Percentiles rank a stretch among this genome's conserved stretches.
Conservation (phyloP, 495 filamentous ascomycete species). For the Recurvomyces mirabilis region DNA sequence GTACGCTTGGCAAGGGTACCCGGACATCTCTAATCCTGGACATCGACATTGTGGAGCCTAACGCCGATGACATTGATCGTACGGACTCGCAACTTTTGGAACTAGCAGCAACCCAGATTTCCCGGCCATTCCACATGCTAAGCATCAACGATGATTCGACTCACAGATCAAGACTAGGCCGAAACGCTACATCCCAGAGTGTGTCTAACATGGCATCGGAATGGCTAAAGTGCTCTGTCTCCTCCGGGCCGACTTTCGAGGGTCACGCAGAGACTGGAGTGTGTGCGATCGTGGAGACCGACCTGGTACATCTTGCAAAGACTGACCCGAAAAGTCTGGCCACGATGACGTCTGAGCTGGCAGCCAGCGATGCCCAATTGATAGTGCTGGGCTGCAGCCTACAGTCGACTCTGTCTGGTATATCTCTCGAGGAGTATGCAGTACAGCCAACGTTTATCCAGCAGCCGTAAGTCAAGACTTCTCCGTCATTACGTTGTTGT, state of each 20-base stretch:
- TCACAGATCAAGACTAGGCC: background rate
- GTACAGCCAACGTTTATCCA: background rate
- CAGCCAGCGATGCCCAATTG: background rate
- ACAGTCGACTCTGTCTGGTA: background rate
- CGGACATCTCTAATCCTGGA: background rate
- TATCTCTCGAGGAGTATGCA: background rate
- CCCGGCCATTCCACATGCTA: background rate
- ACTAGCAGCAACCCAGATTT: background rate
- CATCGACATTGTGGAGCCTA: background rate
- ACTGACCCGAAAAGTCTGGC: background rate
- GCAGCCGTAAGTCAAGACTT: background rate
- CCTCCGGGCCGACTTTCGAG: background rate
- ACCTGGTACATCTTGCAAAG: background rate
- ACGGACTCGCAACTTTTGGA: background rate
- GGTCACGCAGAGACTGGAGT: background rate
- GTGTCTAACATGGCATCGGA: background rate
- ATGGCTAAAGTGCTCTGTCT: background rate
- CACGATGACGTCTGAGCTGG: background rate
- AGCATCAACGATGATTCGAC: background rate
- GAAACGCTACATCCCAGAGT: background rate
- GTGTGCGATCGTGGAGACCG: background rate
- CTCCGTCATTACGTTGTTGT: background rate
- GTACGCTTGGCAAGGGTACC: conserved; percentile 16
- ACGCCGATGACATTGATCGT: background rate
- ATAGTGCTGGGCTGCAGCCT: background rate